Evolutionary conservation across 2,329 filamentous ascomycete species (phyloP).

Genomic region (Claviceps capensis): DNA sequence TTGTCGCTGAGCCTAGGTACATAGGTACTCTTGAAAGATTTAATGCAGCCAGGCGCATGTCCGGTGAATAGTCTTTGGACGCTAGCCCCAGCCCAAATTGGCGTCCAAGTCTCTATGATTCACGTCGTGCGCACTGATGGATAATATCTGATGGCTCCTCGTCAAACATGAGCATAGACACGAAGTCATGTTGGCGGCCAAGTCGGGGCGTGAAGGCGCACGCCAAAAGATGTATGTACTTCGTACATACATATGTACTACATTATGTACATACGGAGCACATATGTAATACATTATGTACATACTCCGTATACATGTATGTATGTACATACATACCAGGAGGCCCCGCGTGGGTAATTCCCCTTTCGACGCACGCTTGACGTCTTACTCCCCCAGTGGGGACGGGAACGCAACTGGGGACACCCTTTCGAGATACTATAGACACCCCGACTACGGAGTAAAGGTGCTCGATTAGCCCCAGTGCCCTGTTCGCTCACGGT

Average conservation of each 20-base stretch:
- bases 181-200: conserved; percentile 3
- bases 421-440: background rate
- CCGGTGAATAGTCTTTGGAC: background rate
- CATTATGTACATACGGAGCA: too few species aligned
- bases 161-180: background rate
- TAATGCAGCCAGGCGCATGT: background rate
- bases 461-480: background rate
- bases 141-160: background rate
- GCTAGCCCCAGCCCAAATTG: background rate
- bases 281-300: too few species aligned
- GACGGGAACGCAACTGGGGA: background rate
- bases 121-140: background rate
- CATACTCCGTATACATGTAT: too few species aligned
- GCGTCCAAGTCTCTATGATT: background rate
- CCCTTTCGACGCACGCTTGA: background rate
- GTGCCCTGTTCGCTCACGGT: conserved; percentile 3
- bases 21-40: background rate
- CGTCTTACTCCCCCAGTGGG: background rate
- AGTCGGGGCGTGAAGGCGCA: conserved; percentile 1
- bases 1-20: background rate
- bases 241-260: too few species aligned
- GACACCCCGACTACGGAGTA: background rate
- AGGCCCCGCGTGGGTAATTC: background rate
- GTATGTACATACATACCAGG: background rate
- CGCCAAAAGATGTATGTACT: conserved; percentile 2